phyloP scores from a whole-genome alignment of 495 filamentous ascomycete genomes.

The Oidiodendron maius region DNA sequence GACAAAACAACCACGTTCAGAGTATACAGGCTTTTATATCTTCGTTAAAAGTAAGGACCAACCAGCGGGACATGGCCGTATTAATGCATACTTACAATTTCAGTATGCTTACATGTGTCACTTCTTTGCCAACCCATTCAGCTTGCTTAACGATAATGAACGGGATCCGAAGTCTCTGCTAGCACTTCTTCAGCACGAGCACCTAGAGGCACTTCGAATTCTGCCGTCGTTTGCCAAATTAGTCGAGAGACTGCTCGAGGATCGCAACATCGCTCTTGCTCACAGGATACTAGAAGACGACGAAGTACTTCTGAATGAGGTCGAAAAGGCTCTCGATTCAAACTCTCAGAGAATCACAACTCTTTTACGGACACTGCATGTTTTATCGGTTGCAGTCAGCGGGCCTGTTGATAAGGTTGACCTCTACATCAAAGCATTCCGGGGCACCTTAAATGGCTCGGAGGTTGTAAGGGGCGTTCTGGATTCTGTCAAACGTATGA shows the following conservation, averaged over 20 bases:
- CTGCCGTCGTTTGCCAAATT: slow-evolving; percentile 68
- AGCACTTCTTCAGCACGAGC: slow-evolving; percentile 41
- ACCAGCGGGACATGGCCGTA: neutral
- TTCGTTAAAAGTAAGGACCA: slow-evolving; percentile 63
- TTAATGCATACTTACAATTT: neutral
- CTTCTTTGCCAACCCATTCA: slow-evolving; percentile 88
- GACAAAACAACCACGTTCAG: slow-evolving; percentile 80
- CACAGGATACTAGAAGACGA: slow-evolving; percentile 26
- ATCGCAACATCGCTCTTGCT: slow-evolving; percentile 1
- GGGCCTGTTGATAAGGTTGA: slow-evolving; percentile 12
- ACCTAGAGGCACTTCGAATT: slow-evolving; percentile 71
- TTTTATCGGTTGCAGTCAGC: slow-evolving; percentile 1
- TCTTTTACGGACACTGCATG: slow-evolving; percentile 14
- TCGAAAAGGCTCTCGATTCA: slow-evolving; percentile 22
- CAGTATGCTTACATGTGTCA: slow-evolving; percentile 95
- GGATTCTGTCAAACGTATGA: slow-evolving; percentile 34
- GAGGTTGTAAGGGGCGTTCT: slow-evolving; percentile 12
- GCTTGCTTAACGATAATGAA: slow-evolving; percentile 48
- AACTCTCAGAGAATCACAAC: slow-evolving; percentile 21
- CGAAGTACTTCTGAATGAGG: slow-evolving; percentile 3
- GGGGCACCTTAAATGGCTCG: slow-evolving; percentile 11
- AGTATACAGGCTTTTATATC: slow-evolving; percentile 75
- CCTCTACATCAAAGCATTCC: slow-evolving; percentile 16
- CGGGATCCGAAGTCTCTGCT: slow-evolving; percentile 2
- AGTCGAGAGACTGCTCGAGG: slow-evolving; percentile 31